Evolutionary conservation across 2,329 filamentous ascomycete genomes (phyloP).

Genomic region (Teratosphaeria epicoccoides): DNA sequence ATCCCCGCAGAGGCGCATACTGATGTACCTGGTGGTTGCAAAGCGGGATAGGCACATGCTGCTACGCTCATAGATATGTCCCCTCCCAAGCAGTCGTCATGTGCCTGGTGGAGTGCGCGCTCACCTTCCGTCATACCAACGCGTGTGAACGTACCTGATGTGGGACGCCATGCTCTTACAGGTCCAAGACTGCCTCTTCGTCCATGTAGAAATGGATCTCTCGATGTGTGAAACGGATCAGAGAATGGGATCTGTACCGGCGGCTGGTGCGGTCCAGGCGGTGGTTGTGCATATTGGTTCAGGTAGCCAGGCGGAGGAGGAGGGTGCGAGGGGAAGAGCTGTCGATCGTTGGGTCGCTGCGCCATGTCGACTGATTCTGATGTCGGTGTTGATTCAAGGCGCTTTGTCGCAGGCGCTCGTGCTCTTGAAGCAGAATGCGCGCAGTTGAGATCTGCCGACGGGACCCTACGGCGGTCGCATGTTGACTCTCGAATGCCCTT

Average conservation of each 20-base stretch:
- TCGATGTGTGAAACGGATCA: constrained; percentile 35
- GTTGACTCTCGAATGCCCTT: not conserved
- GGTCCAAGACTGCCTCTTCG: constrained; percentile 33
- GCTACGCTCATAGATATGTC: not conserved
- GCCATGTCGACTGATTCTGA: constrained; percentile 15
- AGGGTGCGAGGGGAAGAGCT: constrained; percentile 11
- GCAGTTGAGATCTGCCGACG: not conserved
- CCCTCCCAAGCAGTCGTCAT: not conserved
- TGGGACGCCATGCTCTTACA: constrained; percentile 22
- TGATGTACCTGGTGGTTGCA: not conserved
- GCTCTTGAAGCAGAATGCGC: not conserved
- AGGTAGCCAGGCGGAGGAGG: constrained; percentile 27
- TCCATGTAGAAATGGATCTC: constrained; percentile 37
- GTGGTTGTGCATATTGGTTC: constrained; percentile 21
- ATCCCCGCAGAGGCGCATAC: not conserved
- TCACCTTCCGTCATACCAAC: not conserved
- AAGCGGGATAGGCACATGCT: not conserved
- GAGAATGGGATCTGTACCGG: constrained; percentile 36
- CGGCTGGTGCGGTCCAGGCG: constrained; percentile 24
- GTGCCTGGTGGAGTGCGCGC: not conserved
- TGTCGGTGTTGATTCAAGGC: not conserved
- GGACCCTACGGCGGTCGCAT: constrained; percentile 2
- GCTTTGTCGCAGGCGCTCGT: not conserved
- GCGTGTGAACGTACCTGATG: constrained; percentile 17
- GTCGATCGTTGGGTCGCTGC: constrained; percentile 25